Conservation (phyloP, 768 basidiomycete genomes). For the Russula lepida region DNA sequence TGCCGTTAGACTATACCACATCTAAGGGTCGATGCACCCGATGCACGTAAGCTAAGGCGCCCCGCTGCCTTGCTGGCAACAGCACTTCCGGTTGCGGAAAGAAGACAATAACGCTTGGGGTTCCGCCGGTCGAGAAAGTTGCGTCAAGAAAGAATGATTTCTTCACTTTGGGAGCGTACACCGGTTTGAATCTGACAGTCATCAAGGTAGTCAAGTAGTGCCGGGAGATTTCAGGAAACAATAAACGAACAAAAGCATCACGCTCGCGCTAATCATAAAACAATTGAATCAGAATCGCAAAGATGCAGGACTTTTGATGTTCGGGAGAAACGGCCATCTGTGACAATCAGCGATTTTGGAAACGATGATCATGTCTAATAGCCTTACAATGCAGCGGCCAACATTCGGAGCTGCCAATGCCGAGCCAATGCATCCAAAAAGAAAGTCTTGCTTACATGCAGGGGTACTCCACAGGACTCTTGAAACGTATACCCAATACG, state of each 20-base stretch:
- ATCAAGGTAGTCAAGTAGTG: not conserved
- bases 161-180: not conserved
- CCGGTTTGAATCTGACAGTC: not conserved
- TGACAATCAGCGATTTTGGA: not conserved
- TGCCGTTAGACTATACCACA: constrained; percentile 1
- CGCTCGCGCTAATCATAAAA: not conserved
- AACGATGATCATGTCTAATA: not conserved
- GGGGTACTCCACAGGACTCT: constrained; percentile 39
- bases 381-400: not conserved
- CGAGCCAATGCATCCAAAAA: not conserved
- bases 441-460: constrained; percentile 37
- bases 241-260: not conserved
- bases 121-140: not conserved
- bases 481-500: constrained; percentile 42
- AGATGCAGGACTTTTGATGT: not conserved
- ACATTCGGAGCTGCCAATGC: not conserved
- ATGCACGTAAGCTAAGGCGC: constrained; percentile 13
- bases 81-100: constrained; percentile 7
- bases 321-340: not conserved
- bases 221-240: not conserved
- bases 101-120: constrained; percentile 9
- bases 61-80: constrained; percentile 4
- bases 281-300: not conserved
- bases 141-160: constrained; percentile 1
- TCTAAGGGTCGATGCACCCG: not conserved